phyloP scores from a whole-genome alignment of 139 green algal species.

The Auxenochlorella pyrenoidosa region DNA sequence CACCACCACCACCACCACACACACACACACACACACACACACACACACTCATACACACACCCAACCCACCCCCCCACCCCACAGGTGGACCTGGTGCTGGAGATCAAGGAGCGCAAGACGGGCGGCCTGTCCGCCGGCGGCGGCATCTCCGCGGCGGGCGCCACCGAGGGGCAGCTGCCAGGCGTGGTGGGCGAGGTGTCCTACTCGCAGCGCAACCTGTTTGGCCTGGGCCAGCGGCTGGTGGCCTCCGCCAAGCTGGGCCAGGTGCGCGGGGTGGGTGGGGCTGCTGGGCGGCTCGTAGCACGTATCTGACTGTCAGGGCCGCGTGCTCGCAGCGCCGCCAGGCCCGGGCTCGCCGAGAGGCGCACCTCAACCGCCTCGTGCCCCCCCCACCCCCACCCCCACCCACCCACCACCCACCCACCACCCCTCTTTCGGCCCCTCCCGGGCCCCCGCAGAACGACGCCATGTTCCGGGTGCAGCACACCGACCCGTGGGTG shows the following conservation, averaged over 20 bases:
- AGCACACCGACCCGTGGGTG: conserved; percentile 95
- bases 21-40: no score
- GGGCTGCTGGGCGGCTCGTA: neutral
- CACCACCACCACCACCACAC: no score
- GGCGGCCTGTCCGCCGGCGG: conserved; percentile 87
- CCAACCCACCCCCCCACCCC: neutral
- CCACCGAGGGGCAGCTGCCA: conserved; percentile 72
- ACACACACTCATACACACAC: neutral
- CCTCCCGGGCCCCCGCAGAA: conserved; percentile 55
- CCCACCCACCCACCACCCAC: neutral
- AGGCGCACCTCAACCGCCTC: no score
- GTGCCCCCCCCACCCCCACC: no score
- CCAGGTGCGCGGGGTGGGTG: conserved; percentile 57
- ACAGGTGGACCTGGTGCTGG: conserved; percentile 87
- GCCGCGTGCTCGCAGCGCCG: no score
- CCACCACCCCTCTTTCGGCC: neutral
- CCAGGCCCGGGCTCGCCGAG: no score
- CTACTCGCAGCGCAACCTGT: conserved; percentile 92
- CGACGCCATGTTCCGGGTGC: conserved; percentile 90
- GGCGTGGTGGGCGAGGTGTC: conserved; percentile 87
- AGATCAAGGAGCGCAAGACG: conserved; percentile 90
- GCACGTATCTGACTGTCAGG: no score
- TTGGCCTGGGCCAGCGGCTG: conserved; percentile 93
- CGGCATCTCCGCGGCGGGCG: conserved; percentile 73
- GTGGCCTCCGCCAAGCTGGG: conserved; percentile 78